Percentiles rank a stretch among this genome's conserved stretches.
Evolutionary conservation across 495 filamentous ascomycete genomes (phyloP).

Genomic region (Usnea hakonensis): DNA sequence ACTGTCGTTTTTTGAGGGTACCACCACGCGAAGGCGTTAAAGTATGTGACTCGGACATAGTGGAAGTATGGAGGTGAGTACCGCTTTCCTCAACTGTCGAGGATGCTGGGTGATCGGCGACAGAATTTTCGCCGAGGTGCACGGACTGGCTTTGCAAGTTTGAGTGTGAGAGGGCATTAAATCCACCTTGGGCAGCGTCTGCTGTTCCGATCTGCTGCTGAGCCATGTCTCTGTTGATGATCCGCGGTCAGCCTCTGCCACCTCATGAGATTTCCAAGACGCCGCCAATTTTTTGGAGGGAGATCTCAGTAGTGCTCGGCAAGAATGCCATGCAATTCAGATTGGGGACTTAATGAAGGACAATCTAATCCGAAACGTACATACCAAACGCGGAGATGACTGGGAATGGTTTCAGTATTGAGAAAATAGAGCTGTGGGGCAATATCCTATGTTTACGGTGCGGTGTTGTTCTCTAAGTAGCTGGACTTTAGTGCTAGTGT

Average conservation of each 20-base stretch:
- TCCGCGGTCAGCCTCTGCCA: not conserved
- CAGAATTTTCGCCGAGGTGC: slow-evolving; percentile 4
- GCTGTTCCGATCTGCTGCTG: slow-evolving; percentile 8
- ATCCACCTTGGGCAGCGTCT: slow-evolving; percentile 19
- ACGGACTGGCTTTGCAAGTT: slow-evolving; percentile 7
- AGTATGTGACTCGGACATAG: slow-evolving; percentile 44
- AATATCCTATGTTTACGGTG: not conserved
- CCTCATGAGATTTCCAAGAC: not conserved
- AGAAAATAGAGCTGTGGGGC: not conserved
- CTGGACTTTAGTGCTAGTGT: not conserved
- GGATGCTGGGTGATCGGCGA: slow-evolving; percentile 11
- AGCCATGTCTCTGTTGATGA: slow-evolving; percentile 7
- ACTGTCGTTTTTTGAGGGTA: slow-evolving; percentile 80
- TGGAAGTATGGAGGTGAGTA: slow-evolving; percentile 44
- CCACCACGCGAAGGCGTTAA: slow-evolving; percentile 58
- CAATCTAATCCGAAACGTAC: not conserved
- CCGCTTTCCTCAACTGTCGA: slow-evolving; percentile 13
- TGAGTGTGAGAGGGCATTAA: slow-evolving; percentile 14
- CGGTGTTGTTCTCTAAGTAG: not conserved
- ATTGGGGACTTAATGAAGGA: not conserved
- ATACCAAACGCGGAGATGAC: not conserved
- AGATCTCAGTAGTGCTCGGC: not conserved
- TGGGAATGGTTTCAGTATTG: not conserved
- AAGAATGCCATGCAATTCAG: not conserved
- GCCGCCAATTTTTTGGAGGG: not conserved